Conservation (phyloP, 2,329 filamentous ascomycete species). For the Macrophomina tecta region DNA sequence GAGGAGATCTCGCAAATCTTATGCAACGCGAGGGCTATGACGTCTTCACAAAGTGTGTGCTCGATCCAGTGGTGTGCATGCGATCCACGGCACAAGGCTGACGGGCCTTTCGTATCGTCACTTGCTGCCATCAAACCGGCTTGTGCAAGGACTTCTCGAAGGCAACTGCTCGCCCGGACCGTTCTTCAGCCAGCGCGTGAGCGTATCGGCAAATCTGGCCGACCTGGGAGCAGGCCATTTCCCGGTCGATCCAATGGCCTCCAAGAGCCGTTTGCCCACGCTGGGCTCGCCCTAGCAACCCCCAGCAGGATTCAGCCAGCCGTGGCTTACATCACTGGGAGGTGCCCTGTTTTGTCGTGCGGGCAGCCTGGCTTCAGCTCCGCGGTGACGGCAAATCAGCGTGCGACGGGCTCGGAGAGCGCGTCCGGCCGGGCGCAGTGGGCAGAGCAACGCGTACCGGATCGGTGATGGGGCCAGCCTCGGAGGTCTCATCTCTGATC, state of each 20-base stretch:
- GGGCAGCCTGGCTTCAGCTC: constrained; percentile 11
- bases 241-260: constrained; percentile 22
- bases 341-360: constrained; percentile 12
- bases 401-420: constrained; percentile 4
- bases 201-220: constrained; percentile 23
- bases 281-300: constrained; percentile 22
- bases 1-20: constrained; percentile 18
- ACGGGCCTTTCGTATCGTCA: constrained; percentile 7
- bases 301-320: constrained; percentile 24
- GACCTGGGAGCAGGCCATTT: constrained; percentile 20
- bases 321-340: constrained; percentile 24
- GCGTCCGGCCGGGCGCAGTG: constrained; percentile 11
- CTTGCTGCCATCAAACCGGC: constrained; percentile 16
- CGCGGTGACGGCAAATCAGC: constrained; percentile 22
- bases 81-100: constrained; percentile 27
- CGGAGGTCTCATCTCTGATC: constrained; percentile 20
- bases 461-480: constrained; percentile 23
- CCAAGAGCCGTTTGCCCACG: constrained; percentile 14
- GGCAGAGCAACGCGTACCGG: constrained; percentile 16
- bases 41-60: constrained; percentile 5
- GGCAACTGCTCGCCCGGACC: constrained; percentile 7
- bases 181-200: constrained; percentile 24
- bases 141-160: constrained; percentile 25
- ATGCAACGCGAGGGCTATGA: constrained; percentile 21
- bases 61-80: constrained; percentile 4